Base-by-base conservation (phyloP, 495 filamentous ascomycete genomes). In the Aspergillus panamensis region DNA sequence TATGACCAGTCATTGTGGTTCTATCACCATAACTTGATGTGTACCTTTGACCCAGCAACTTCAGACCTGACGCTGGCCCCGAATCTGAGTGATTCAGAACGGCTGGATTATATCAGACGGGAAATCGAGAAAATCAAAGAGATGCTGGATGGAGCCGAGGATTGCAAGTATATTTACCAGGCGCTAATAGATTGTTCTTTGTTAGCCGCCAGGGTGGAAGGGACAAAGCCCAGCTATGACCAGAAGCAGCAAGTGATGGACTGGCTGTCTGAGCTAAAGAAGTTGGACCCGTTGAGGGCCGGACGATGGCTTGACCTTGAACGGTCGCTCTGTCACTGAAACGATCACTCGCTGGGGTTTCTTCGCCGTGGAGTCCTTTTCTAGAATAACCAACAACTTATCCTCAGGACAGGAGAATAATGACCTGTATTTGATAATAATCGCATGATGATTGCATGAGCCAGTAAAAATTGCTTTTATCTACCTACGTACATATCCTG, bases 1-100 rank as follows among this genome's bases (percentile, higher is more conserved):
- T 87, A 91, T 58, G 91, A 96, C 67, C 92, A 96, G 63, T 92
- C 90, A 9, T 74, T 96, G 13, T 99, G 95, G 95, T 96, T 92
- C 70, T 99, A 97, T 69, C 90, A 97, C 65, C 86, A 89, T 57
- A 93, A 83, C 66, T 69, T 96, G 55, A 85, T 96, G 73, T 82
- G 73, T 60, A 81, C 72, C 4, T 78, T 86, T 74, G 68, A 87
- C 75, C 73, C 76, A 70, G 51, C 74, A 69, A 58, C 73, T 53
- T 64, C 73, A 54, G 43, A 61, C n/a, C 68, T 68, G n/a, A 82
- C 81, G 17, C 85, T 92, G 68, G 77, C 81, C 17, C 81, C 87
- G 3, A 74, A 84, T 58, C 72, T 93, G 40, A 79, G 80, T 45
- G 58, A 73, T 17, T 71, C 82, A 35, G 85, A 92, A 31, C 79